Percentiles rank a stretch among this genome's conserved stretches.
phyloP scores from a whole-genome alignment of 208 protist genomes.

The Angomonas ambiguus region DNA sequence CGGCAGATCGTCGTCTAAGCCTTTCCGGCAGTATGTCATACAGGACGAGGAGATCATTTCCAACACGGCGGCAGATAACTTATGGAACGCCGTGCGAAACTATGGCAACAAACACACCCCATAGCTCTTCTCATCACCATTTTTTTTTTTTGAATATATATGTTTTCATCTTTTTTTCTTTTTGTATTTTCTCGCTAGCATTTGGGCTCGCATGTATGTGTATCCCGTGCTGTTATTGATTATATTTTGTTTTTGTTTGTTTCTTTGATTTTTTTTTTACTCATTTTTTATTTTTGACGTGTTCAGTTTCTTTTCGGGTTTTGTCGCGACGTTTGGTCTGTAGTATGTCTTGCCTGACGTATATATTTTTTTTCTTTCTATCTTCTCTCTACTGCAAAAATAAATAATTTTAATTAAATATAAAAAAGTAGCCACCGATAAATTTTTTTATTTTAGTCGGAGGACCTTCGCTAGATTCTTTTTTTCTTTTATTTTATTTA shows the following conservation, averaged over 20 bases:
- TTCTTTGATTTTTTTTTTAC: not conserved
- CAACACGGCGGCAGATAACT: not conserved
- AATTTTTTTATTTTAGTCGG: no score
- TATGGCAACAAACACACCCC: not conserved
- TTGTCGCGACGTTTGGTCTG: no score
- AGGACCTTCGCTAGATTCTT: no score
- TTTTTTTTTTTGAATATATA: not conserved
- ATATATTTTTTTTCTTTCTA: not conserved
- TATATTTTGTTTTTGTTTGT: not conserved
- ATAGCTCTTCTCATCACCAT: not conserved
- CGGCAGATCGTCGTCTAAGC: not conserved
- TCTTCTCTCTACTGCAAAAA: no score
- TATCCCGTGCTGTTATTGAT: not conserved
- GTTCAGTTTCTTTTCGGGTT: no score
- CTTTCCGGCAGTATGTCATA: not conserved
- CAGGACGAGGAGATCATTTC: not conserved
- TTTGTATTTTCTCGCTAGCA: not conserved
- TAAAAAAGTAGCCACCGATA: no score
- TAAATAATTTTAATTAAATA: no score
- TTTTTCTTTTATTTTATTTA: no score
- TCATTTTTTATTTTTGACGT: not conserved
- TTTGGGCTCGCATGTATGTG: not conserved
- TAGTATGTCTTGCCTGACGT: no score
- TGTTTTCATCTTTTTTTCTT: not conserved
- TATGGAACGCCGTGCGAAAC: not conserved